Evolutionary conservation across 192 early-diverging fungal genomes (phyloP), one percentile per base, ranked within the genome.

Genomic region (Coemansia sp.): DNA sequence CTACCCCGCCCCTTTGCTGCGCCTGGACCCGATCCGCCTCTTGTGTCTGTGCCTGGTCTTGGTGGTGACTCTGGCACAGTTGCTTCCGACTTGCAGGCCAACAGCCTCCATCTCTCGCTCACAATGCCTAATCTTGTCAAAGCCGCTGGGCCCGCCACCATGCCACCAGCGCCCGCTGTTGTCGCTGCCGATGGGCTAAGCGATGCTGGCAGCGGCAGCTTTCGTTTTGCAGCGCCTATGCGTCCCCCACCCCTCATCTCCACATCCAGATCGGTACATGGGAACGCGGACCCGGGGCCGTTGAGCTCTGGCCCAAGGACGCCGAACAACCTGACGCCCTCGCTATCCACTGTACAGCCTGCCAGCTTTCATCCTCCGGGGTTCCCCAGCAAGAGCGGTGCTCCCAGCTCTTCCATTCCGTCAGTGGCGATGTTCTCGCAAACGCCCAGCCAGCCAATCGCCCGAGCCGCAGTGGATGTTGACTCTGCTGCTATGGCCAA

Each of bases 191-290:
- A 47, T 2, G 31, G 45, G 15, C 45, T 29, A 4, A 46, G 43
- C 13, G 45, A 18, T 15, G 27, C 0, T 46, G 33, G 43, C 41
- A 22, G 58, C 31, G 11, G 34, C 42, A n/a, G 23, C 14, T n/a
- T 10, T 25, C 18, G 19, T 34, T 65, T 76, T 43, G 17, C 56
- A 1, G 65, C 53, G 43, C 73, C 73, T 3, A 57, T 50, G 33
- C 73, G 62, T 2, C 73, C 73, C 8, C 73, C 66, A 26, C 73
- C 73, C 15, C 66, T 76, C 31, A 46, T 76, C 4, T 47, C 73
- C 25, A 39, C 62, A n/a, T 55, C 62, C 35, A 48, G 73, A 42
- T 61, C 66, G 40, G 22, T 64, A 29, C 62, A 65, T 32, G 62
- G 58, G 9, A 45, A 33, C 11, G 4, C 25, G 7, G 58, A 56